Conservation (phyloP, 352 stramenopile genomes). For the Pythium insidiosum region DNA sequence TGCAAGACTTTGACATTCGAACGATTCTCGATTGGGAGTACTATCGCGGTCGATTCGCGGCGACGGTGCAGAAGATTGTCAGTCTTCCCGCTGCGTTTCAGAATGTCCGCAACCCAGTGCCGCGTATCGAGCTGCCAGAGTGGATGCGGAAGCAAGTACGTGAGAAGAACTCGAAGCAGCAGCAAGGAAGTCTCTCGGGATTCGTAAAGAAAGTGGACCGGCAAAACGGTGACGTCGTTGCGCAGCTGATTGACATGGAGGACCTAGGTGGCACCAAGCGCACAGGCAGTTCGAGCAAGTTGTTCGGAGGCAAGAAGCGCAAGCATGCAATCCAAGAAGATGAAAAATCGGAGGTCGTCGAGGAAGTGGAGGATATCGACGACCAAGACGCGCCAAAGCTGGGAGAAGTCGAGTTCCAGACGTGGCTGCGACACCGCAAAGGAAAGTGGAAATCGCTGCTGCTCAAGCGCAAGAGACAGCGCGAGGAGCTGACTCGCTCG, state of each 20-base stretch:
- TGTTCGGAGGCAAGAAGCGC: slow-evolving; percentile 4
- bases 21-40: slow-evolving; percentile 99
- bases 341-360: slow-evolving; percentile 1
- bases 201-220: slow-evolving; percentile 64
- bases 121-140: slow-evolving; percentile 92
- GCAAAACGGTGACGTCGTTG: slow-evolving; percentile 34
- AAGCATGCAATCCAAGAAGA: background rate
- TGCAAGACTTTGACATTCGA: slow-evolving; percentile 91
- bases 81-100: slow-evolving; percentile 98
- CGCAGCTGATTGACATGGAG: slow-evolving; percentile 65
- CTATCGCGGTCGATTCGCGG: slow-evolving; percentile 84
- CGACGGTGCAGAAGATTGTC: slow-evolving; percentile 99
- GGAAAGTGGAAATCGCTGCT: slow-evolving; percentile 61
- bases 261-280: slow-evolving; percentile 23
- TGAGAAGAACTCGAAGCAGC: slow-evolving; percentile 76
- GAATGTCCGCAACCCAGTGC: slow-evolving; percentile 95
- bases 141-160: slow-evolving; percentile 94
- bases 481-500: slow-evolving; percentile 36
- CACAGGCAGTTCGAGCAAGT: slow-evolving; percentile 1
- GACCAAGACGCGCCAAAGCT: too few species aligned
- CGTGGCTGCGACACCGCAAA: slow-evolving; percentile 68
- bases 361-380: background rate
- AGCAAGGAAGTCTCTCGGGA: slow-evolving; percentile 82
- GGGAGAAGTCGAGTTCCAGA: slow-evolving; percentile 40
- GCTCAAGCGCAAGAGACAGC: slow-evolving; percentile 43